These are phyloP conservation scores for Tolypocladium ophioglossoides DNA, from an alignment of 2,329 filamentous ascomycete genomes.

Conservation along the genomic window DNA sequence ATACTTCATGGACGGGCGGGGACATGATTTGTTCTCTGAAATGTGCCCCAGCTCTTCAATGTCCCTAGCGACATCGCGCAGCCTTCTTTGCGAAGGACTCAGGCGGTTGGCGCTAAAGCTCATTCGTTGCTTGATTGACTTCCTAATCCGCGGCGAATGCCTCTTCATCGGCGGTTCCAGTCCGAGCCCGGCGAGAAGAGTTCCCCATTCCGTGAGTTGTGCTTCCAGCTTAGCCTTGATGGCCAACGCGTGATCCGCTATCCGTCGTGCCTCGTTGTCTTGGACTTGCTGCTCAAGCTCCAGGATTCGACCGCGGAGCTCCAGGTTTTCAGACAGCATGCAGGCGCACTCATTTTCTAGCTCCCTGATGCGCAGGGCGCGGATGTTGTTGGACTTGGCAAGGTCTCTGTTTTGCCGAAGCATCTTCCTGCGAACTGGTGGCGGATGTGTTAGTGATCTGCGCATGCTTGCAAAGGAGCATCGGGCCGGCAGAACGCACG, in stretches of 20 bases:
- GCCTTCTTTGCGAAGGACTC: conserved; percentile 44
- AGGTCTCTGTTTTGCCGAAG: conserved; percentile 78
- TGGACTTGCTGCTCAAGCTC: conserved; percentile 58
- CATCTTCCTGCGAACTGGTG: conserved; percentile 64
- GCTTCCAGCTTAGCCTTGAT: conserved; percentile 62
- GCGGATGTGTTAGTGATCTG: conserved; percentile 2
- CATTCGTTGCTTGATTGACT: conserved; percentile 27
- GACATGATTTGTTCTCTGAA: conserved; percentile 57
- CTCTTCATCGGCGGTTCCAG: conserved; percentile 45
- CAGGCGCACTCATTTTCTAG: conserved; percentile 67
- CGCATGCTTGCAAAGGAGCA: not conserved
- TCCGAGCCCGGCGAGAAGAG: conserved; percentile 56
- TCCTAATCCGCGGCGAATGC: conserved; percentile 29
- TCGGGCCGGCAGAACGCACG: conserved; percentile 37
- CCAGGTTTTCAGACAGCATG: conserved; percentile 69
- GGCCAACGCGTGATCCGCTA: conserved; percentile 55
- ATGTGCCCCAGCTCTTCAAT: conserved; percentile 46
- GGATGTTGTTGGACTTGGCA: conserved; percentile 65
- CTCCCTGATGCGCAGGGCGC: conserved; percentile 65
- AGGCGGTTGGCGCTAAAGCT: conserved; percentile 27
- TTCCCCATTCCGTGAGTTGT: conserved; percentile 61
- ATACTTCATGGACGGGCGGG: conserved; percentile 58
- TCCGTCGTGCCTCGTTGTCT: conserved; percentile 45
- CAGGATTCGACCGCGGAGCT: conserved; percentile 59
- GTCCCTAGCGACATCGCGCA: conserved; percentile 45